phyloP scores from a whole-genome alignment of 495 filamentous ascomycete species.

The Massariosphaeria phaeospora region DNA sequence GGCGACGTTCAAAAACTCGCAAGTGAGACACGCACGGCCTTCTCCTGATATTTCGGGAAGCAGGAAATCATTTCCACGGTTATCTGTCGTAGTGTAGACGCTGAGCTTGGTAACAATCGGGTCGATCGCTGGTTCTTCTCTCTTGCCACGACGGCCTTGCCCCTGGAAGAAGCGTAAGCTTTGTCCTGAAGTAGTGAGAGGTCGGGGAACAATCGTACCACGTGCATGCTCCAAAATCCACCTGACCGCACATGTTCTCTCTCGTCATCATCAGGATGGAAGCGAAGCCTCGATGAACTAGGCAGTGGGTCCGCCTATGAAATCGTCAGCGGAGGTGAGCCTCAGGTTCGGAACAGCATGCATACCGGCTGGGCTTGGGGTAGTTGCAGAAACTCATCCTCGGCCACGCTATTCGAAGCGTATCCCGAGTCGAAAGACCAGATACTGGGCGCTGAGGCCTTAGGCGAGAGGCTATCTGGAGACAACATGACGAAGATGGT shows the following conservation, averaged over 20 bases:
- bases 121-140: not conserved
- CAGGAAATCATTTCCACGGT: slow-evolving; percentile 10
- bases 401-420: not conserved
- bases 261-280: too few species aligned
- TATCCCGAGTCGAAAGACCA: slow-evolving; percentile 30
- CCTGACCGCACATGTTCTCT: too few species aligned
- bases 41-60: slow-evolving; percentile 13
- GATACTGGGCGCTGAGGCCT: slow-evolving; percentile 20
- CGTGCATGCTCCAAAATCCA: too few species aligned
- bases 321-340: too few species aligned
- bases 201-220: too few species aligned
- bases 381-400: not conserved
- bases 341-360: too few species aligned
- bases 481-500: slow-evolving; percentile 16
- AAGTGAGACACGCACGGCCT: slow-evolving; percentile 11
- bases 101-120: slow-evolving; percentile 13
- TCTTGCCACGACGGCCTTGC: not conserved
- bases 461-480: not conserved
- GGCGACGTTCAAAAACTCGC: slow-evolving; percentile 22
- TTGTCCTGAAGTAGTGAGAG: too few species aligned
- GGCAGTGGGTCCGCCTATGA: too few species aligned
- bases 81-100: slow-evolving; percentile 19
- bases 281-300: too few species aligned
- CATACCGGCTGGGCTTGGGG: not conserved
- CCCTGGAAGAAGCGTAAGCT: too few species aligned